Base-by-base conservation (phyloP, 306 rosid species). In the Aeschynomene evenia region DNA sequence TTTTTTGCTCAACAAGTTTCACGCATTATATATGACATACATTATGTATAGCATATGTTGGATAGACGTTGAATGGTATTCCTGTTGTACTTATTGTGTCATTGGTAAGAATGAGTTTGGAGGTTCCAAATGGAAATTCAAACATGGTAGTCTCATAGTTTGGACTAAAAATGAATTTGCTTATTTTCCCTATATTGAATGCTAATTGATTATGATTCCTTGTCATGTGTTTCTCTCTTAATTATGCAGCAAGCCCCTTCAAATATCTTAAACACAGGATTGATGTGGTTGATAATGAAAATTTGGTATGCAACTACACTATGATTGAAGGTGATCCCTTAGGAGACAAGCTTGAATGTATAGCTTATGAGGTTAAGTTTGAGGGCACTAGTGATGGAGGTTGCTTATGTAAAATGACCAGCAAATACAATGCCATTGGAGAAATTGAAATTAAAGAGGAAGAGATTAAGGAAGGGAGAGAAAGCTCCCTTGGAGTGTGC, bases 291-390 rank as follows among this genome's bases (percentile, higher is more conserved):
- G 96, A 91, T 76, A 51, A 39, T 7, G 79, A 83, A 9, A 85
- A 86, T 31, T 71, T 86, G 34, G 76, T 57, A n/a, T 91, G 92
- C 87, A 82, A 81, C 63, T 91, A 85, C 79, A 80, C 89, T 2
- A 76, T 86, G 86, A 88, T 85, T 42, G 97, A 86, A 72, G 97
- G 96, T 16, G 96, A 71, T 68, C 85, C 93, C 23, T 63, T 90
- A 71, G 94, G 86, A 2, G 83, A 87, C 49, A 87, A 85, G 84
- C 81, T 90, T 66, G 94, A 85, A 26, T 85, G 84, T 12, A 82
- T 90, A 48, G 75, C 64, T 63, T 84, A 87, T 77, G 91, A 85
- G 83, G 85, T 84, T 23, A 90, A 84, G 77, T 87, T 87, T 79
- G 94, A 90, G 77, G 85, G 80, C 21, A 74, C 62, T 19, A 40